Conservation (phyloP, 2,329 filamentous ascomycete species). For the Diaporthe sp. region DNA sequence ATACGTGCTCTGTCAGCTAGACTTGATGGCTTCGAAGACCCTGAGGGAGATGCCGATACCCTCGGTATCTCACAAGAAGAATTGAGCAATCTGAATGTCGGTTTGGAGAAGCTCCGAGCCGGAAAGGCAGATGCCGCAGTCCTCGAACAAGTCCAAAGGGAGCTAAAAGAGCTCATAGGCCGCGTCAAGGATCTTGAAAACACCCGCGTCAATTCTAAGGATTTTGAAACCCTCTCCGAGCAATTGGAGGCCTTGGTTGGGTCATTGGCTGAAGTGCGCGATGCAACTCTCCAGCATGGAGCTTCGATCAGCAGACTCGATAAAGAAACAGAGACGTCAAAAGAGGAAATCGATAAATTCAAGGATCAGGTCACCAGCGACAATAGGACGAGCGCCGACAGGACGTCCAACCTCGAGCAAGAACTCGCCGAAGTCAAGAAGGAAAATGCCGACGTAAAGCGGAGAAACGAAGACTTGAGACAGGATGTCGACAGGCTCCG, state of each 20-base stretch:
- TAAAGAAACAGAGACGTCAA: too few relatives aligned
- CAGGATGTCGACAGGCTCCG: too few relatives aligned
- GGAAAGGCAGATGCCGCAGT: neutral
- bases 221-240: neutral
- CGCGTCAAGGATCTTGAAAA: neutral
- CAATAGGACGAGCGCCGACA: neutral
- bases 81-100: neutral
- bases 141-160: neutral
- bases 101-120: neutral
- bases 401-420: too few relatives aligned
- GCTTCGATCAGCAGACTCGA: neutral
- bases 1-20: too few relatives aligned
- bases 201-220: neutral
- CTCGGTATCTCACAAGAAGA: too few relatives aligned
- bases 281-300: neutral
- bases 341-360: neutral
- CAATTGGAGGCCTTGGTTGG: fast-evolving
- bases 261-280: neutral
- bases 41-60: too few relatives aligned
- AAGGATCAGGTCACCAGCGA: neutral
- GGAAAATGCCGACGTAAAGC: neutral
- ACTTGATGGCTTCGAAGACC: neutral
- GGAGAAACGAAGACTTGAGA: neutral
- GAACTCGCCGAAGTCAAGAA: neutral
- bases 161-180: neutral